phyloP scores from a whole-genome alignment of 2,329 filamentous ascomycete species.

The Colletotrichum shisoi region DNA sequence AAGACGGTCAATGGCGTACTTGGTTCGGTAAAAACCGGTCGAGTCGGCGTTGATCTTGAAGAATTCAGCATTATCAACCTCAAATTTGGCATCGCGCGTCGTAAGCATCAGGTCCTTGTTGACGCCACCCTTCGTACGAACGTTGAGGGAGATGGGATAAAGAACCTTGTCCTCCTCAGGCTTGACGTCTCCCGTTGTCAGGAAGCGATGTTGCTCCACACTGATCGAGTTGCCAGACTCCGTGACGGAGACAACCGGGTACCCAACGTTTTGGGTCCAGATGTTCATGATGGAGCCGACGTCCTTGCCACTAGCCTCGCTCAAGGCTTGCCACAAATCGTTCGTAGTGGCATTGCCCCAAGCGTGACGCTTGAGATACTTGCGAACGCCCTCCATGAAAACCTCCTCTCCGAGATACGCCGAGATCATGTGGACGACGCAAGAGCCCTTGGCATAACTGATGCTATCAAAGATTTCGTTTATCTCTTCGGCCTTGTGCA shows the following conservation, averaged over 20 bases:
- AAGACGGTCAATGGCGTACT: slow-evolving; percentile 82
- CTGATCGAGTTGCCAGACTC: slow-evolving; percentile 75
- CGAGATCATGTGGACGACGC: slow-evolving; percentile 95
- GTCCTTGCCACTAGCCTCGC: slow-evolving; percentile 88
- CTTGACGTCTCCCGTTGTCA: slow-evolving; percentile 90
- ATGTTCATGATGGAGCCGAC: slow-evolving; percentile 90
- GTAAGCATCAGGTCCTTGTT: slow-evolving; percentile 73
- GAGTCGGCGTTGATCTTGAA: slow-evolving; percentile 98
- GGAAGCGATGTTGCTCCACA: slow-evolving; percentile 93
- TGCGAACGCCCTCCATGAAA: slow-evolving; percentile 90
- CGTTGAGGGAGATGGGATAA: slow-evolving; percentile 87
- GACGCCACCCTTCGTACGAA: slow-evolving; percentile 84
- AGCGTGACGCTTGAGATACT: slow-evolving; percentile 95
- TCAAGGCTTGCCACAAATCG: slow-evolving; percentile 88
- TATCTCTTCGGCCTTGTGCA: slow-evolving; percentile 93
- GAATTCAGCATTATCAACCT: slow-evolving; percentile 81
- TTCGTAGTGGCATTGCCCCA: slow-evolving; percentile 92
- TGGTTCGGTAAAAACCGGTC: slow-evolving; percentile 89
- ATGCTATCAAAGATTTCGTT: slow-evolving; percentile 99
- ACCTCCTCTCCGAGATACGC: slow-evolving; percentile 91
- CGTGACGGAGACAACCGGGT: slow-evolving; percentile 86
- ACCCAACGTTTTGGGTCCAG: slow-evolving; percentile 97
- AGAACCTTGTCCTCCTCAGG: slow-evolving; percentile 89
- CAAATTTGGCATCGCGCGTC: slow-evolving; percentile 76
- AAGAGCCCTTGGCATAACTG: slow-evolving; percentile 96